Evolutionary conservation across 2,329 filamentous ascomycete genomes (phyloP), one percentile per base, ranked within the genome.

Genomic region (Alternaria panax): DNA sequence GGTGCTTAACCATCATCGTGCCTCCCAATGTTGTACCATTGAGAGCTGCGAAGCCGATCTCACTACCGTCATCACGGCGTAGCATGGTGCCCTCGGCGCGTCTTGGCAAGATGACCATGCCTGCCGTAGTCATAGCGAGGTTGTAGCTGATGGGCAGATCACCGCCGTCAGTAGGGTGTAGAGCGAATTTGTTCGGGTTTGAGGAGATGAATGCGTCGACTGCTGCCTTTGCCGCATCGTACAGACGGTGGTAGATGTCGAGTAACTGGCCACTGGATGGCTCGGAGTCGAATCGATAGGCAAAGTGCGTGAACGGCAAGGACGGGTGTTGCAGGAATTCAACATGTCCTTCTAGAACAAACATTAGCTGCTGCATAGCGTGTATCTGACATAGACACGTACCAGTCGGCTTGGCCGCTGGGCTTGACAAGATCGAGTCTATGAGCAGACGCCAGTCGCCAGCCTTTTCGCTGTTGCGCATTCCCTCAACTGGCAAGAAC

Each of bases 401-500:
- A 63, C 60, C 54, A 30, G 59, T 40, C 34, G 50, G 24, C 14
- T 55, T 41, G n/a, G 40, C 27, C 22, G 57, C 51, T 9, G 59
- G 51, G 46, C 47, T 58, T 43, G 63, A 65, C 20, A 77, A 42
- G 34, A 81, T 75, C 14, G 69, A 32, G 54, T 86, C 83, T 43
- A 85, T 81, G n/a, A 86, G 71, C 9, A 84, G 78, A 22, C 72
- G 67, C 84, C 84, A 87, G n/a, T 63, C 68, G 11, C 69, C 59
- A 4, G 69, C 61, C 5, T 72, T 70, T 14, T 76, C 73, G 28
- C 76, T 65, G 11, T 72, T 87, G 34, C 79, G 81, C 88, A 92
- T 92, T 18, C 82, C 78, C 7, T 85, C 82, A 0, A 91, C 82
- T 0, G 89, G 88, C 4, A 92, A 76, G n/a, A 92, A 83, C 74